phyloP scores from a whole-genome alignment of 2,329 filamentous ascomycete species.

The Colletotrichum trifolii region DNA sequence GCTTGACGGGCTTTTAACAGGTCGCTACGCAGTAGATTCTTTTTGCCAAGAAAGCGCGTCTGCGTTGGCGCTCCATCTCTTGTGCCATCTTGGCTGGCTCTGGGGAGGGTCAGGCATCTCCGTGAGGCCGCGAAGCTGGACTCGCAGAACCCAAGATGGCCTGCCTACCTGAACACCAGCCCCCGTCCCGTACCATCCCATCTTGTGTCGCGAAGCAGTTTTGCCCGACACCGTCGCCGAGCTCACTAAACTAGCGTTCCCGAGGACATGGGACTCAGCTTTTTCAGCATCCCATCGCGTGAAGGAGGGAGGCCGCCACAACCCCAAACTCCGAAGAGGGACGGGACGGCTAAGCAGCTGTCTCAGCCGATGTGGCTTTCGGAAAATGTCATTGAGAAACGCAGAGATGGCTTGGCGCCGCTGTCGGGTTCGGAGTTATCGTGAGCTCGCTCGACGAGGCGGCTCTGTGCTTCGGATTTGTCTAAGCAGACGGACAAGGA shows the following conservation, averaged over 20 bases:
- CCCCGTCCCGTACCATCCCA: background rate
- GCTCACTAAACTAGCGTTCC: background rate
- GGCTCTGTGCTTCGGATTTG: too few species aligned
- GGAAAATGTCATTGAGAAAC: constrained; percentile 9
- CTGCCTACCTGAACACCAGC: background rate
- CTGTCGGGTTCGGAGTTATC: background rate
- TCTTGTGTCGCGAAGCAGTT: background rate
- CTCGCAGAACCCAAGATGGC: too few species aligned
- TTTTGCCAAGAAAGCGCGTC: constrained; percentile 3
- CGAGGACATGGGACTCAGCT: background rate
- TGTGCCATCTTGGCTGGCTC: constrained; percentile 10
- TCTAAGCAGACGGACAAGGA: too few species aligned
- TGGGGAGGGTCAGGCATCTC: background rate
- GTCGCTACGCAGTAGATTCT: background rate
- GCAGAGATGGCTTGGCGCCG: background rate
- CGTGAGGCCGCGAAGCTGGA: constrained; percentile 6
- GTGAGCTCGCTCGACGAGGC: too few species aligned
- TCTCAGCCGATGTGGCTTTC: constrained; percentile 11
- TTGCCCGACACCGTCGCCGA: background rate
- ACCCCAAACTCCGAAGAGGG: background rate
- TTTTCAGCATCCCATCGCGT: background rate
- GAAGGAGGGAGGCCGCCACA: background rate
- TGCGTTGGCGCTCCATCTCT: constrained; percentile 22
- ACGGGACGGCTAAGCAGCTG: constrained; percentile 7
- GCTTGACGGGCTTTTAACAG: background rate